phyloP scores from a whole-genome alignment of 2,329 filamentous ascomycete genomes.

The Tolypocladium nubicola region DNA sequence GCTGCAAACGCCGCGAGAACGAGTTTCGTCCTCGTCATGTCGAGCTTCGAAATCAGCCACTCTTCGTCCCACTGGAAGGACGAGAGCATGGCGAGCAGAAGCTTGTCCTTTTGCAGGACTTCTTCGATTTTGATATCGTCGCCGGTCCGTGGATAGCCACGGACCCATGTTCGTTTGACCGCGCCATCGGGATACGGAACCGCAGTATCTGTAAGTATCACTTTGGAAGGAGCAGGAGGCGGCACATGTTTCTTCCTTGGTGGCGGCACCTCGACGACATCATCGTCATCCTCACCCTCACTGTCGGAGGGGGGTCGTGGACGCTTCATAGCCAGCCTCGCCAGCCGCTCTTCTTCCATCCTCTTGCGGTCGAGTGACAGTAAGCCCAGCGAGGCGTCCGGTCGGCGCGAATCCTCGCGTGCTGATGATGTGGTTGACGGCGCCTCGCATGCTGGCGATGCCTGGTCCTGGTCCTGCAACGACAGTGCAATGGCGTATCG shows the following conservation, averaged over 20 bases:
- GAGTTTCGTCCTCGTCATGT: slow-evolving; percentile 49
- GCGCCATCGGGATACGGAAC: slow-evolving; percentile 46
- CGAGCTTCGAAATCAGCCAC: slow-evolving; percentile 67
- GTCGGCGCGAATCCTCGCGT: background rate
- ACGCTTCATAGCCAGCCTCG: slow-evolving; percentile 50
- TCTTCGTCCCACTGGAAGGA: slow-evolving; percentile 79
- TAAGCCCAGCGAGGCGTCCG: slow-evolving; percentile 20
- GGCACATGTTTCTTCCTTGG: slow-evolving; percentile 10
- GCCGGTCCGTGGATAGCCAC: slow-evolving; percentile 45
- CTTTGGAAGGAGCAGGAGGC: background rate
- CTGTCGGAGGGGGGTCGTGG: slow-evolving; percentile 10
- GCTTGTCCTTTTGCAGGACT: slow-evolving; percentile 60
- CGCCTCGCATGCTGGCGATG: background rate
- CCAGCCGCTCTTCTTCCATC: slow-evolving; percentile 79
- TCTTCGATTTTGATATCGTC: slow-evolving; percentile 85
- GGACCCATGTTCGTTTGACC: slow-evolving; percentile 74
- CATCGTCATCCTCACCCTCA: slow-evolving; percentile 15
- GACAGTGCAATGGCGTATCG: slow-evolving; percentile 50
- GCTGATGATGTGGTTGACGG: background rate
- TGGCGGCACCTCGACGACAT: slow-evolving; percentile 16
- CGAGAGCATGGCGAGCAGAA: slow-evolving; percentile 72
- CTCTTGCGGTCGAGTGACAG: slow-evolving; percentile 60
- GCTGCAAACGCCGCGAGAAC: slow-evolving; percentile 47
- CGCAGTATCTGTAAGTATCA: slow-evolving; percentile 1
- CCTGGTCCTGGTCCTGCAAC: slow-evolving; percentile 22